A percentile compares a stretch with the other conserved stretches of the same genome.
phyloP scores from a whole-genome alignment of 202 grass and related monocot species.

The Digitaria exilis region DNA sequence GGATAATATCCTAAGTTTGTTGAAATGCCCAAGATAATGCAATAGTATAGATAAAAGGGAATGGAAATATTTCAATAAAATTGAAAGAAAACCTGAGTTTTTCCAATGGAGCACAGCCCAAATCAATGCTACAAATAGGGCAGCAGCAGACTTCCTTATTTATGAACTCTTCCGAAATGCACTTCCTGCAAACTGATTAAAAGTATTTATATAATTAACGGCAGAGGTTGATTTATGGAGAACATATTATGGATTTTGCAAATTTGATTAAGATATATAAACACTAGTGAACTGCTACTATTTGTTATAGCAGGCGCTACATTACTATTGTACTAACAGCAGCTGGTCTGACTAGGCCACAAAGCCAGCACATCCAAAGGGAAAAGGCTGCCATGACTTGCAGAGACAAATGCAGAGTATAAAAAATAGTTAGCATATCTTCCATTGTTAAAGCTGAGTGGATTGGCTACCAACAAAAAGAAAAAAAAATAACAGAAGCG shows the following conservation, averaged over 20 bases:
- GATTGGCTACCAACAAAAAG: neutral
- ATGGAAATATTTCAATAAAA: conserved; percentile 1
- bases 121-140: conserved; percentile 64
- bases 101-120: conserved; percentile 69
- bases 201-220: conserved; percentile 22
- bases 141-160: conserved; percentile 61
- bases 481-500: neutral
- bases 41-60: conserved; percentile 6
- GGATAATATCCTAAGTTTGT: neutral
- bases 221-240: neutral
- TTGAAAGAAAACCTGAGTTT: conserved; percentile 62
- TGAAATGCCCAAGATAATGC: conserved; percentile 1
- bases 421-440: neutral
- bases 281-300: neutral
- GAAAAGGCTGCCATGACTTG: neutral
- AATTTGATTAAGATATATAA: neutral
- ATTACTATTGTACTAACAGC: neutral
- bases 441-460: neutral
- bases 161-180: conserved; percentile 60
- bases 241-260: neutral
- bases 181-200: conserved; percentile 78
- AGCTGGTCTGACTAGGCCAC: neutral
- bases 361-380: neutral
- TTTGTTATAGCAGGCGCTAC: neutral
- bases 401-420: neutral